Evolutionary conservation across 106 monocot genomes (phyloP).

Genomic region (Acanthochlamys bracteata): DNA sequence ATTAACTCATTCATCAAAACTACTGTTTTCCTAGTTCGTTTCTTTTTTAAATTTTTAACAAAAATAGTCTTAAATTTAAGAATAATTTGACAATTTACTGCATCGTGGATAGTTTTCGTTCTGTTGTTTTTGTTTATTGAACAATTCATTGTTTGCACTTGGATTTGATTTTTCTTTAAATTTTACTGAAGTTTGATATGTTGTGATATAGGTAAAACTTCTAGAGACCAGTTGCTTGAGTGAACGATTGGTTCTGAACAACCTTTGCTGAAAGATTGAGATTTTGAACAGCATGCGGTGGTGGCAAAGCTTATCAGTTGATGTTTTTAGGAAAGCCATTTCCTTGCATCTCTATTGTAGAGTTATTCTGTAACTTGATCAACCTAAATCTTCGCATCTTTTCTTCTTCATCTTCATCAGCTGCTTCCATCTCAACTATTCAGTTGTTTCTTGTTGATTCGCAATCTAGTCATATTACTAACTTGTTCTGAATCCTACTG

Average conservation of each 20-base stretch:
- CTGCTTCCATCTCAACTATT: background rate
- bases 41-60: too few species aligned
- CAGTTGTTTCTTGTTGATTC: background rate
- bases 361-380: constrained; percentile 64
- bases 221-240: background rate
- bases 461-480: too few species aligned
- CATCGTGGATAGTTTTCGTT: too few species aligned
- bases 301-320: constrained; percentile 59
- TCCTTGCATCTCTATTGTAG: constrained; percentile 72
- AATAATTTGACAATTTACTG: too few species aligned
- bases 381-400: background rate
- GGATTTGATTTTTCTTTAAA: too few species aligned
- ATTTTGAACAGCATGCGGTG: constrained; percentile 11
- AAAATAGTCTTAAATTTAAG: too few species aligned
- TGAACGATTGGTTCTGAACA: background rate
- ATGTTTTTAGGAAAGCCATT: constrained; percentile 45
- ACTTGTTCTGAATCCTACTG: too few species aligned
- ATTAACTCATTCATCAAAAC: too few species aligned
- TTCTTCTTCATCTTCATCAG: background rate
- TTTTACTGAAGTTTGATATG: too few species aligned
- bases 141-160: too few species aligned
- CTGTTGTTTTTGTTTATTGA: too few species aligned
- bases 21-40: too few species aligned
- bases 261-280: background rate
- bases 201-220: background rate